phyloP scores from a whole-genome alignment of 352 stramenopile species.

The Phytophthora crassamura region DNA sequence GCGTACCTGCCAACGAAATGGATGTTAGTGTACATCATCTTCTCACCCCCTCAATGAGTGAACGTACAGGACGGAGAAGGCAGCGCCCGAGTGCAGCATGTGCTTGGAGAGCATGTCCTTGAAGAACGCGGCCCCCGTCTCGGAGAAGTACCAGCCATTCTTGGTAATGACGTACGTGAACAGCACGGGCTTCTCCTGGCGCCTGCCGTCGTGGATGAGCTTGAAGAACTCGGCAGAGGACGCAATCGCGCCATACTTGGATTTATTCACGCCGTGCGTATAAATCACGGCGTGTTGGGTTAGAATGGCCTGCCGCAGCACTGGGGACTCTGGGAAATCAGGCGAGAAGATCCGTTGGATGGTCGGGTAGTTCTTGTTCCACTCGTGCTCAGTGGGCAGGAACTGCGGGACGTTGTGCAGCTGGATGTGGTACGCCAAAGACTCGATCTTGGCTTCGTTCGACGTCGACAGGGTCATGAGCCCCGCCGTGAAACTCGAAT shows the following conservation, averaged over 20 bases:
- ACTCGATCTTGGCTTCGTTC: constrained; percentile 38
- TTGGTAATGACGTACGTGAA: constrained; percentile 54
- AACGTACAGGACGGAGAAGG: constrained; percentile 45
- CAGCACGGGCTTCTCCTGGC: constrained; percentile 41
- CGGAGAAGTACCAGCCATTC: constrained; percentile 53
- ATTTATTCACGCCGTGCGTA: constrained; percentile 38
- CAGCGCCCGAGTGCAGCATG: constrained; percentile 48
- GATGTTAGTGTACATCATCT: neutral
- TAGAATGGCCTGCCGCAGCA: constrained; percentile 48
- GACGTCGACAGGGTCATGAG: constrained; percentile 44
- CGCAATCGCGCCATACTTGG: constrained; percentile 33
- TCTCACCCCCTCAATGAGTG: neutral
- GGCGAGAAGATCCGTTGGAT: constrained; percentile 51
- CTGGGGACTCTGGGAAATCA: constrained; percentile 33
- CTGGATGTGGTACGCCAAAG: constrained; percentile 44
- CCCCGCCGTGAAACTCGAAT: constrained; percentile 45
- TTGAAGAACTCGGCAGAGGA: constrained; percentile 46
- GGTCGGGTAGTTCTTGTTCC: constrained; percentile 48
- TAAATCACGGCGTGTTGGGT: constrained; percentile 48
- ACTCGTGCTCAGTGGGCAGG: constrained; percentile 42
- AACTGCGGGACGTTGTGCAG: constrained; percentile 46
- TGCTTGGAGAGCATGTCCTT: constrained; percentile 59
- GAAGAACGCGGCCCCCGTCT: constrained; percentile 49
- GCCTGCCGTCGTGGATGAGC: constrained; percentile 41
- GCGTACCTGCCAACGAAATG: constrained; percentile 35